phyloP scores from a whole-genome alignment of 2,329 filamentous ascomycete species.

The Chrysoporthe austroafricana region DNA sequence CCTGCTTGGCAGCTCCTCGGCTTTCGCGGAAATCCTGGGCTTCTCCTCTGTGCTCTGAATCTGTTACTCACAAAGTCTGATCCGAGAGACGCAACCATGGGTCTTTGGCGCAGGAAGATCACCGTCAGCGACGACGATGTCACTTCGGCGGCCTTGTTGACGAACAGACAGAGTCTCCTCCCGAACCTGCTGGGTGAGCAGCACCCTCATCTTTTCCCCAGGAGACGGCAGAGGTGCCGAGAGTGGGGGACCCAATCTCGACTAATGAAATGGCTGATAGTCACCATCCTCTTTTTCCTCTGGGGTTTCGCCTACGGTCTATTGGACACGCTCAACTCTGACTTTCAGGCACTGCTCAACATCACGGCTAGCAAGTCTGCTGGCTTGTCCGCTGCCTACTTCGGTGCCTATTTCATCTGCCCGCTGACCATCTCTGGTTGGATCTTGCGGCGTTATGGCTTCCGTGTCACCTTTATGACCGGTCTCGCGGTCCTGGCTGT shows the following conservation, averaged over 20 bases:
- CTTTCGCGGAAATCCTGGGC: neutral
- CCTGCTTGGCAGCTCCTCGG: neutral
- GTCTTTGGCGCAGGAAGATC: conserved; percentile 38
- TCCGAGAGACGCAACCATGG: conserved; percentile 30
- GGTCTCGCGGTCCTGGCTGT: conserved; percentile 59
- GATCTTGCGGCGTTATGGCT: conserved; percentile 67
- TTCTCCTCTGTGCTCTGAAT: neutral
- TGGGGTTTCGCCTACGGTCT: conserved; percentile 44
- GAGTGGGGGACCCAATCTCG: neutral
- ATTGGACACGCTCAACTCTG: conserved; percentile 33
- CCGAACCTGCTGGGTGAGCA: conserved; percentile 35
- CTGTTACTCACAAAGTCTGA: neutral
- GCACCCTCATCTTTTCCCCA: neutral
- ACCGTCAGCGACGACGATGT: conserved; percentile 40
- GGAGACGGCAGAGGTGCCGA: too few species aligned
- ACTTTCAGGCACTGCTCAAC: conserved; percentile 43
- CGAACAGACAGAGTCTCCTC: conserved; percentile 40
- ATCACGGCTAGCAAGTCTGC: conserved; percentile 50
- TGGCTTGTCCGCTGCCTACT: conserved; percentile 56
- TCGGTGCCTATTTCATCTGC: conserved; percentile 48
- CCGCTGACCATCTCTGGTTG: conserved; percentile 46
- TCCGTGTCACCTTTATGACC: conserved; percentile 69
- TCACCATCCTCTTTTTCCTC: conserved; percentile 43
- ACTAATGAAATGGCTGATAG: conserved; percentile 18
- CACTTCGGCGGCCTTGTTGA: conserved; percentile 39